These are phyloP conservation scores for Fusarium dlaminii DNA, from an alignment of 2,329 filamentous ascomycete species.

Conservation along the genomic window DNA sequence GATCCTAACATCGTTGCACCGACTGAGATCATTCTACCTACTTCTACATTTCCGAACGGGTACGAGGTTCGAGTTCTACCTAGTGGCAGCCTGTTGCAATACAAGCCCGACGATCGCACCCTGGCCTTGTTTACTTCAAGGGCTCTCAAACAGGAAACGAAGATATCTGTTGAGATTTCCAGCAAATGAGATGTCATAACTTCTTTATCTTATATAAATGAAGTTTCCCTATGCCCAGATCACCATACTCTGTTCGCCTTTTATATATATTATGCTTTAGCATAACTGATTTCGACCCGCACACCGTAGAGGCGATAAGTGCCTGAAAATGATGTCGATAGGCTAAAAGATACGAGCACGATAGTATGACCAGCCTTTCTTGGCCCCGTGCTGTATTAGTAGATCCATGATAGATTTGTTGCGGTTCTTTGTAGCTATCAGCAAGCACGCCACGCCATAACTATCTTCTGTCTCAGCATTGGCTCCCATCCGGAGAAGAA, in stretches of 20 bases:
- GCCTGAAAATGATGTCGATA: fast-evolving
- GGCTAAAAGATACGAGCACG: background rate
- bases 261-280: fast-evolving
- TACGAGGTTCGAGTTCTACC: background rate
- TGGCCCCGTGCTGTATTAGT: background rate
- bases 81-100: background rate
- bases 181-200: background rate
- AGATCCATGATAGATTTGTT: background rate
- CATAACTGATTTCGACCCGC: background rate
- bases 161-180: background rate
- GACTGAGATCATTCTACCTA: fast-evolving
- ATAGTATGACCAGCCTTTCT: background rate
- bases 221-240: no score
- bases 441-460: fast-evolving
- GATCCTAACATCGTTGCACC: fast-evolving
- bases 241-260: background rate
- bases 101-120: background rate
- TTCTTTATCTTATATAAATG: background rate
- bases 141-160: fast-evolving
- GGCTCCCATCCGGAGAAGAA: background rate
- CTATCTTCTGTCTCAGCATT: background rate
- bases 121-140: background rate
- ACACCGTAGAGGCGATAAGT: fast-evolving
- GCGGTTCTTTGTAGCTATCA: fast-evolving
- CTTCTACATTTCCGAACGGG: fast-evolving